Conservation (phyloP, 2,329 filamentous ascomycete genomes). For the Alternaria ventricosa region DNA sequence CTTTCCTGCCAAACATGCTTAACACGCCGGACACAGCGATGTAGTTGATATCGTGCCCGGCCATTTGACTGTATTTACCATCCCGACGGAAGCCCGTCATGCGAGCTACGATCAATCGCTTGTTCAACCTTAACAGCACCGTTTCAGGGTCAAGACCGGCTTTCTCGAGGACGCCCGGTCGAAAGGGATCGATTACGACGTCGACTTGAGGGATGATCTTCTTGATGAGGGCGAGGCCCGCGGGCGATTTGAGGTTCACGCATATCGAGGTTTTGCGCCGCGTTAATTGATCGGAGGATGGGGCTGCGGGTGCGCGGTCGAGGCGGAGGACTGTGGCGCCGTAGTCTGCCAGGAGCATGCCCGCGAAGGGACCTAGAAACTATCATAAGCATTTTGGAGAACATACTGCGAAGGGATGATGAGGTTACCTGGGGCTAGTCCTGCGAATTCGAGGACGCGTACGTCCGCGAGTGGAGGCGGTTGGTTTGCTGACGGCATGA, state of each 20-base stretch:
- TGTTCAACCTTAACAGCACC: conserved; percentile 71
- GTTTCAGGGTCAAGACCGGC: conserved; percentile 75
- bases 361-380: conserved; percentile 77
- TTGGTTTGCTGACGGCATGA: conserved; percentile 36
- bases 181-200: conserved; percentile 90
- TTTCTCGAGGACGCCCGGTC: conserved; percentile 87
- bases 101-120: conserved; percentile 77
- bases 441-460: conserved; percentile 70
- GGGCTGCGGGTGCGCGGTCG: conserved; percentile 66
- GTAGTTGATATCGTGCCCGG: conserved; percentile 96
- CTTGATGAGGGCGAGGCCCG: conserved; percentile 70
- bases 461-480: conserved; percentile 63
- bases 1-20: conserved; percentile 73
- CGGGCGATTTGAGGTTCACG: conserved; percentile 75
- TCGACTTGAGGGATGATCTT: conserved; percentile 70
- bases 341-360: conserved; percentile 80
- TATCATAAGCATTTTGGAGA: too few species aligned
- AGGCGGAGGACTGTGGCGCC: conserved; percentile 87
- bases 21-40: conserved; percentile 85
- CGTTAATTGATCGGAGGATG: conserved; percentile 75
- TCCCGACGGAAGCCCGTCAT: conserved; percentile 91
- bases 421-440: conserved; percentile 62
- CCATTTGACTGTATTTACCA: conserved; percentile 85
- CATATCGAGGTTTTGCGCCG: conserved; percentile 82
- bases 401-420: neutral